These are phyloP conservation scores for Uncinocarpus reesii DNA, from an alignment of 2,329 filamentous ascomycete genomes.

Conservation along the genomic window DNA sequence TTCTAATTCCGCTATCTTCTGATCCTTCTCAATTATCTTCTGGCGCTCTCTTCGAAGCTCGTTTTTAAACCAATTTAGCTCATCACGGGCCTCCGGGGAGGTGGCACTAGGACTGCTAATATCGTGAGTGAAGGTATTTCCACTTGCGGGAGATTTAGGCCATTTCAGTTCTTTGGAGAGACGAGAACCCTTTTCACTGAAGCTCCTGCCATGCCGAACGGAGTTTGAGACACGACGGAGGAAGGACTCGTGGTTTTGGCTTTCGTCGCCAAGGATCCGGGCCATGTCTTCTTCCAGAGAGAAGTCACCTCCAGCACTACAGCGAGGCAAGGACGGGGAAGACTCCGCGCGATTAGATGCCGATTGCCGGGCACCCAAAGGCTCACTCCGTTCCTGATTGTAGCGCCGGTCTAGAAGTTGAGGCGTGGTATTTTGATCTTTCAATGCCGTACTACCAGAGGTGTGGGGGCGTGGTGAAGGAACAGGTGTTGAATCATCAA, in stretches of 20 bases:
- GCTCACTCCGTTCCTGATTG: slow-evolving; percentile 38
- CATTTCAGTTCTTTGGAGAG: slow-evolving; percentile 54
- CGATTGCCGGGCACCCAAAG: slow-evolving; percentile 35
- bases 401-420: slow-evolving; percentile 16
- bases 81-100: slow-evolving; percentile 48
- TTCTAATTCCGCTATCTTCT: slow-evolving; percentile 71
- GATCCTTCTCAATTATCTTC: slow-evolving; percentile 73
- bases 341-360: slow-evolving; percentile 37
- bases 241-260: slow-evolving; percentile 58
- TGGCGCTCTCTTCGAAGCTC: slow-evolving; percentile 76
- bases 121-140: slow-evolving; percentile 44
- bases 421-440: slow-evolving; percentile 9
- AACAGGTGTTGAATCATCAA: slow-evolving; percentile 13
- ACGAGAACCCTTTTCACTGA: slow-evolving; percentile 57
- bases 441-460: slow-evolving; percentile 6
- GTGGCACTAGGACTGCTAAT: slow-evolving; percentile 63
- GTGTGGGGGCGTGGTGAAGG: slow-evolving; percentile 11
- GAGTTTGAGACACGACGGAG: slow-evolving; percentile 84
- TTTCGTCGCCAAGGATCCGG: slow-evolving; percentile 66
- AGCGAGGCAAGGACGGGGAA: slow-evolving; percentile 60
- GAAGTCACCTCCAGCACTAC: slow-evolving; percentile 72
- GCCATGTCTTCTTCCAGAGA: slow-evolving; percentile 94
- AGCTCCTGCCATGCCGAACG: slow-evolving; percentile 83
- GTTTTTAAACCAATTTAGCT: slow-evolving; percentile 53
- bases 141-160: slow-evolving; percentile 56